A percentile compares a stretch with the other conserved stretches of the same genome.
Conservation (phyloP, 2,329 filamentous ascomycete genomes). For the Colletotrichum karsti region DNA sequence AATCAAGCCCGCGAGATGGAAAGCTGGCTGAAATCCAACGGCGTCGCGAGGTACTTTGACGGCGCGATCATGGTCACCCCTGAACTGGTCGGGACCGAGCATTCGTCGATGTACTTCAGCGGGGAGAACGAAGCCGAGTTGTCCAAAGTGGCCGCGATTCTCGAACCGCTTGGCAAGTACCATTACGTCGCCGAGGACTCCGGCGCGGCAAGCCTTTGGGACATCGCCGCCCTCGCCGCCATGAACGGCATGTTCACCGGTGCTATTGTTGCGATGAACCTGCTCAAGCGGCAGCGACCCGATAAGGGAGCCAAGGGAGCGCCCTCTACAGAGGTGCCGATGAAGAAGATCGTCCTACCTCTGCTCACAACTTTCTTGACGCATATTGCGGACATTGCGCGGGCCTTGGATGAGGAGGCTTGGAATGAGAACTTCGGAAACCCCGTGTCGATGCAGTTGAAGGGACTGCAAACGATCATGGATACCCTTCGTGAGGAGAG, state of each 20-base stretch:
- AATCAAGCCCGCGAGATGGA: conserved; percentile 32
- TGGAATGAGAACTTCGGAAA: conserved; percentile 36
- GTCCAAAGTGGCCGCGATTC: neutral
- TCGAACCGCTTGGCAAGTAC: conserved; percentile 31
- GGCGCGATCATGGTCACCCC: conserved; percentile 40
- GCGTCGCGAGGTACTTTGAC: conserved; percentile 34
- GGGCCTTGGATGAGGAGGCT: conserved; percentile 31
- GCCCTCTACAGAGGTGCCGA: neutral
- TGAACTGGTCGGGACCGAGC: conserved; percentile 34
- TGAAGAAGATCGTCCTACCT: conserved; percentile 32
- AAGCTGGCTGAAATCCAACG: conserved; percentile 20
- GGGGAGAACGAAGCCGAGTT: conserved; percentile 31
- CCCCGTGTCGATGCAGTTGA: conserved; percentile 36
- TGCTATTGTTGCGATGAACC: conserved; percentile 32
- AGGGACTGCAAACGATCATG: conserved; percentile 34
- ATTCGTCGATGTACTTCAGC: conserved; percentile 32
- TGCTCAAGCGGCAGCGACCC: conserved; percentile 31
- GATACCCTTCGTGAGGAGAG: conserved; percentile 34
- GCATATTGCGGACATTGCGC: conserved; percentile 32
- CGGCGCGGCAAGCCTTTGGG: conserved; percentile 33
- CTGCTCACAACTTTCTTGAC: conserved; percentile 35
- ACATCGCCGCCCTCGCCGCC: conserved; percentile 34
- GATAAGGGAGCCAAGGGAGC: conserved; percentile 9
- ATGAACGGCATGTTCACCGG: conserved; percentile 40
- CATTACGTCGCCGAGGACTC: conserved; percentile 31